Evolutionary conservation across 495 filamentous ascomycete species (phyloP).

Genomic region (Cladorrhinum samala): DNA sequence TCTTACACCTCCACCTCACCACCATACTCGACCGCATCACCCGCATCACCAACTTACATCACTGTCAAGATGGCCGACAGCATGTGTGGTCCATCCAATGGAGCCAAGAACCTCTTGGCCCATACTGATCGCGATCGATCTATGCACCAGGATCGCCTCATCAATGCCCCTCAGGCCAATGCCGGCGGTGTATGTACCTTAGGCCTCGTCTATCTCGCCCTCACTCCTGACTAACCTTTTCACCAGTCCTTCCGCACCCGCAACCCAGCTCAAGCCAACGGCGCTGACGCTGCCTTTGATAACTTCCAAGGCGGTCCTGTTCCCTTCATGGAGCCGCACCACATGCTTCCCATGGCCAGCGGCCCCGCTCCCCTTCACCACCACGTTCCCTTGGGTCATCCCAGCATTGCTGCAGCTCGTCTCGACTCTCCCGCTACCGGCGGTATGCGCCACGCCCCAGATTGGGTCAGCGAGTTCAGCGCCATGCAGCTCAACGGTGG

Average conservation of each 20-base stretch:
- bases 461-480: slow-evolving; percentile 26
- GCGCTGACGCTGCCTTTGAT: no score
- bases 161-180: slow-evolving; percentile 15
- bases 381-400: slow-evolving; percentile 1
- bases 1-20: neutral
- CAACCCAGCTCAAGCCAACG: no score
- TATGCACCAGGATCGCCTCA: slow-evolving; percentile 72
- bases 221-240: neutral
- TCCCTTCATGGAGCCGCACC: slow-evolving; percentile 8
- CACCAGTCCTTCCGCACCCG: slow-evolving; percentile 28
- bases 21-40: neutral
- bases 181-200: slow-evolving; percentile 15
- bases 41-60: slow-evolving; percentile 15
- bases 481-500: slow-evolving; percentile 17
- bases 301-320: neutral
- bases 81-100: slow-evolving; percentile 85
- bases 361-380: slow-evolving; percentile 3
- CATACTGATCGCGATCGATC: slow-evolving; percentile 72
- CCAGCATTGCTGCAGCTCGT: slow-evolving; percentile 5
- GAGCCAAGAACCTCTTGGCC: slow-evolving; percentile 77
- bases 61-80: slow-evolving; percentile 60
- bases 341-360: neutral
- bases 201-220: neutral
- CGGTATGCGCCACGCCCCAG: slow-evolving; percentile 6
- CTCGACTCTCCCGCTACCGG: slow-evolving; percentile 12